phyloP scores from a whole-genome alignment of 176 grass and related monocot genomes.

The Eleusine coracana region DNA sequence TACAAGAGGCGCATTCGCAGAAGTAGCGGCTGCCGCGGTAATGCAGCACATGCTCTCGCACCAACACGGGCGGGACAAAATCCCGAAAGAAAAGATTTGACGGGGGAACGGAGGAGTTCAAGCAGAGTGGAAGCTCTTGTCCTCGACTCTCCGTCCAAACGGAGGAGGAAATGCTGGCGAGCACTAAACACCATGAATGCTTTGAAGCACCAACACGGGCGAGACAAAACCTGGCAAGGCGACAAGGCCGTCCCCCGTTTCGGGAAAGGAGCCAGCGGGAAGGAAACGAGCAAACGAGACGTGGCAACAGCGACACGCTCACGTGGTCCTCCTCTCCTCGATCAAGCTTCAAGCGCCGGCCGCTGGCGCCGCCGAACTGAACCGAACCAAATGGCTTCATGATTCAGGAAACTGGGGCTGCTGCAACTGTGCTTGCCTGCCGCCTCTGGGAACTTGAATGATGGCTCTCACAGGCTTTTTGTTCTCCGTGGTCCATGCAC shows the following conservation, averaged over 20 bases:
- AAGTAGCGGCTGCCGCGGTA: too few relatives aligned
- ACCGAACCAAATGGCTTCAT: not conserved
- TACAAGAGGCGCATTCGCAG: too few relatives aligned
- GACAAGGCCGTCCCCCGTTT: not conserved
- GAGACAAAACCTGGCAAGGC: not conserved
- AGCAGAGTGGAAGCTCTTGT: too few relatives aligned
- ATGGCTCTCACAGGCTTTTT: not conserved
- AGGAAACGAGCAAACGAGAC: not conserved
- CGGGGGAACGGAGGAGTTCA: too few relatives aligned
- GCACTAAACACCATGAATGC: not conserved
- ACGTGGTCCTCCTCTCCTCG: not conserved
- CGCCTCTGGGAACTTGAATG: slow-evolving; percentile 5
- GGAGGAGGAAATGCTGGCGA: too few relatives aligned
- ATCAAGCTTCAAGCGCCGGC: not conserved
- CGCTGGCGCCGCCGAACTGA: not conserved
- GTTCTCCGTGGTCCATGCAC: not conserved
- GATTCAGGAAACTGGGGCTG: not conserved
- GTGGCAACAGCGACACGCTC: not conserved
- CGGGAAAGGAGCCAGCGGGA: not conserved
- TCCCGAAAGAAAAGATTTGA: too few relatives aligned
- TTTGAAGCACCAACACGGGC: not conserved
- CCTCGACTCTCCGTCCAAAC: too few relatives aligned
- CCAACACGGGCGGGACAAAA: too few relatives aligned
- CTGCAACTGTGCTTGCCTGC: not conserved
- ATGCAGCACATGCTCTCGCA: too few relatives aligned